Base-by-base conservation (phyloP, 768 basidiomycete genomes). In the Suillus placidus region DNA sequence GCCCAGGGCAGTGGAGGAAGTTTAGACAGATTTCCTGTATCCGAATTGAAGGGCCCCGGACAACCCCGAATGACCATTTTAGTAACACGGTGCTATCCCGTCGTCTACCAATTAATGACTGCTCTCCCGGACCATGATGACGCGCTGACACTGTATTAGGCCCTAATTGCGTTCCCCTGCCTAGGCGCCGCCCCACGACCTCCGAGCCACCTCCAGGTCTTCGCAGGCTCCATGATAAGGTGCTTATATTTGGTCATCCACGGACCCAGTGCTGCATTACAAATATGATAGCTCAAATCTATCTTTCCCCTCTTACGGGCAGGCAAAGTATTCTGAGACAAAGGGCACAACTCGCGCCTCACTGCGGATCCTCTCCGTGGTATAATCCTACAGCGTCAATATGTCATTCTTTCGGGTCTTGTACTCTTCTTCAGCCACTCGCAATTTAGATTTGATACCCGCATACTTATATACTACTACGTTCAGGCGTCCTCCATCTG, bases 401-500 rank as follows among this genome's bases (percentile, higher is more conserved):
- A 51, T 23, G 23, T 47, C 30, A 16, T n/a, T 6, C 20, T 55
- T 55, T 35, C 20, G 54, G 7, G 52, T 55, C 54, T 34, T n/a
- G 4, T 12, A 23, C 60, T 47, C 18, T n/a, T 32, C 16, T 10
- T 26, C 2, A 32, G 37, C 58, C 42, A 51, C 58, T 34, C 6
- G 26, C 62, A 37, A 8, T 40, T 38, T 51, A 51, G 23, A 30
- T 52, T 9, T 52, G 26, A 30, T 7, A 16, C 20, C 32, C 40
- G 56, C 43, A 43, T 64, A 26, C 26, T 26, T 26, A 42, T 40
- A 64, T 37, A 56, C 16, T 35, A 26, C 54, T 30, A 51, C 58
- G 3, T 60, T 60, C 37, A 9, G 9, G 52, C 18, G 18, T 32
- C 52, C 16, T 20, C 32, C 32, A 34, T 30, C 51, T 52, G 30